phyloP scores from a whole-genome alignment of 1,139 yeast species.

The Taphrina deformans region DNA sequence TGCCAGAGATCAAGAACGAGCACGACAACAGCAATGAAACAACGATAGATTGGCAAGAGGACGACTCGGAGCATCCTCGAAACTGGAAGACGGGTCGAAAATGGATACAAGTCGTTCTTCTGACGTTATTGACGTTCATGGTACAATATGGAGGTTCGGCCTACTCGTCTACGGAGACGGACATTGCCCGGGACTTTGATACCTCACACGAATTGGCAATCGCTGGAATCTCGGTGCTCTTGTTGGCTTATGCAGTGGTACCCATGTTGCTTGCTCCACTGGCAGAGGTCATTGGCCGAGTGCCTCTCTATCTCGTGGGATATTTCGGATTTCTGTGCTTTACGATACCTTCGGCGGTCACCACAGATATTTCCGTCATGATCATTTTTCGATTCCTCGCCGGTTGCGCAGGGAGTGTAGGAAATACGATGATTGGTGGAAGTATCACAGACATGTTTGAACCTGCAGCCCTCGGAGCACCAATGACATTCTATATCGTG shows the following conservation, averaged over 20 bases:
- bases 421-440: slow-evolving; percentile 84
- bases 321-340: slow-evolving; percentile 57
- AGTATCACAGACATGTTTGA: slow-evolving; percentile 72
- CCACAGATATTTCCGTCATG: slow-evolving; percentile 56
- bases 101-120: slow-evolving; percentile 3
- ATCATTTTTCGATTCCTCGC: slow-evolving; percentile 58
- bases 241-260: slow-evolving; percentile 51
- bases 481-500: slow-evolving; percentile 60
- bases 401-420: slow-evolving; percentile 80
- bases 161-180: slow-evolving; percentile 8
- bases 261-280: slow-evolving; percentile 69
- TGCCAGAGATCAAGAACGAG: background rate
- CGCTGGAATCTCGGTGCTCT: slow-evolving; percentile 13
- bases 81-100: slow-evolving; percentile 19
- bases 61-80: slow-evolving; percentile 17
- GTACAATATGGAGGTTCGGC: background rate
- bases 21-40: slow-evolving; percentile 15
- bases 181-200: slow-evolving; percentile 10
- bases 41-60: slow-evolving; percentile 20
- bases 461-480: slow-evolving; percentile 61
- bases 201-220: slow-evolving; percentile 18
- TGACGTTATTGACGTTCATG: slow-evolving; percentile 2
- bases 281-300: slow-evolving; percentile 67
- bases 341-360: slow-evolving; percentile 60
- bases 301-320: slow-evolving; percentile 60